Evolutionary conservation across 148 eudicot genomes (phyloP).

Genomic region (Polygonum aviculare): DNA sequence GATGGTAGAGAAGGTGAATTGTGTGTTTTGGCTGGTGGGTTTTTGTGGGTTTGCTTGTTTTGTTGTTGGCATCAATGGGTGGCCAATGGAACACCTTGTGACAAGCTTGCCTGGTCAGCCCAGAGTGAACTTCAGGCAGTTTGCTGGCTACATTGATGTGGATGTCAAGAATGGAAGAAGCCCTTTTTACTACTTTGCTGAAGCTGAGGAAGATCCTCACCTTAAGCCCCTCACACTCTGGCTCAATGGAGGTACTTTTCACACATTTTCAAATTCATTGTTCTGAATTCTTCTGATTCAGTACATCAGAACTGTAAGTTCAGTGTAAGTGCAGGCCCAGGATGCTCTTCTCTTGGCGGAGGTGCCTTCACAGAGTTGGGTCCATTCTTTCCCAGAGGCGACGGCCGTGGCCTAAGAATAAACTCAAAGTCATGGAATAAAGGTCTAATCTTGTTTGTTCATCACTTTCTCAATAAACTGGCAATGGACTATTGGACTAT

Average conservation of each 20-base stretch:
- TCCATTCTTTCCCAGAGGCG: constrained; percentile 83
- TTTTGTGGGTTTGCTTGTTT: constrained; percentile 2
- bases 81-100: constrained; percentile 74
- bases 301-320: too few species aligned
- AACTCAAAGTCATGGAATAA: constrained; percentile 84
- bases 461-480: not conserved
- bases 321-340: constrained; percentile 53
- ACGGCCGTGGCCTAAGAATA: constrained; percentile 64
- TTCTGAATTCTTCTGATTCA: not conserved
- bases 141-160: constrained; percentile 84
- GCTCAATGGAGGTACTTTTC: constrained; percentile 96
- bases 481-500: not conserved
- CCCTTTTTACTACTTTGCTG: constrained; percentile 94
- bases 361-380: constrained; percentile 97
- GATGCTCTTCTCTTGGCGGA: constrained; percentile 95
- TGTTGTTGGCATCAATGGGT: constrained; percentile 33
- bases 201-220: constrained; percentile 52
- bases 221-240: constrained; percentile 76
- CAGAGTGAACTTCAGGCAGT: constrained; percentile 68
- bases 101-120: constrained; percentile 86
- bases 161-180: constrained; percentile 79
- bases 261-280: not conserved
- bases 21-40: not conserved
- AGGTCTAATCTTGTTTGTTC: constrained; percentile 31
- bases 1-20: not conserved